Conservation (phyloP, 352 stramenopile species). For the Globisporangium irregulare region DNA sequence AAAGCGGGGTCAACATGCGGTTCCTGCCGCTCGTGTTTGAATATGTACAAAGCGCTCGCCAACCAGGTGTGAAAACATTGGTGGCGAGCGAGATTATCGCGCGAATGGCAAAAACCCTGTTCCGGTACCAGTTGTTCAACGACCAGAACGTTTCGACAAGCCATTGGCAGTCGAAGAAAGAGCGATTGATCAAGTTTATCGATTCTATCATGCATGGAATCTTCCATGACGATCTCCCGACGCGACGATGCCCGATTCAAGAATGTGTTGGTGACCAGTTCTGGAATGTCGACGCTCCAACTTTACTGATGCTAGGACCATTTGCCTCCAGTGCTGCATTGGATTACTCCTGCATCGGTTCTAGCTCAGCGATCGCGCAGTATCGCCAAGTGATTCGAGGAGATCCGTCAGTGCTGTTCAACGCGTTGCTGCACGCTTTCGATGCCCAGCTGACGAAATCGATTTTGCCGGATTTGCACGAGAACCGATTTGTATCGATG, state of each 20-base stretch:
- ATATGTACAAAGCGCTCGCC: constrained; percentile 30
- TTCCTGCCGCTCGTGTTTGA: constrained; percentile 72
- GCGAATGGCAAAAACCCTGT: constrained; percentile 71
- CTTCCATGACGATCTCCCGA: constrained; percentile 45
- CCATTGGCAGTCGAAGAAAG: constrained; percentile 55
- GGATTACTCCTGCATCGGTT: constrained; percentile 16
- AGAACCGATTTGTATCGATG: constrained; percentile 53
- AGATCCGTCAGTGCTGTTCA: constrained; percentile 63
- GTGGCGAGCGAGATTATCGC: constrained; percentile 70
- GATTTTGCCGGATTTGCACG: constrained; percentile 52
- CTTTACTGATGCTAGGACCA: constrained; percentile 58
- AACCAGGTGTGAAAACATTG: constrained; percentile 53
- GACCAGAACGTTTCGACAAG: constrained; percentile 39
- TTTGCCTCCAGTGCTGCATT: constrained; percentile 60
- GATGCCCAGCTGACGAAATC: constrained; percentile 44
- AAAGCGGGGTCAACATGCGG: constrained; percentile 62
- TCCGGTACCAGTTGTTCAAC: constrained; percentile 58
- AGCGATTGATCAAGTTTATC: constrained; percentile 58
- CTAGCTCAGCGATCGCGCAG: constrained; percentile 22
- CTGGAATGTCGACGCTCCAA: constrained; percentile 64
- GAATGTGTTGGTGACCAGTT: constrained; percentile 65
- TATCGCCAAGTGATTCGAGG: constrained; percentile 48
- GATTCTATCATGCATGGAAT: constrained; percentile 66
- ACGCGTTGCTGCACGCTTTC: constrained; percentile 52
- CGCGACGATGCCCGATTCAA: constrained; percentile 21